Conservation (phyloP, 148 eudicot species). For the Vaccinium vitisidaea region DNA sequence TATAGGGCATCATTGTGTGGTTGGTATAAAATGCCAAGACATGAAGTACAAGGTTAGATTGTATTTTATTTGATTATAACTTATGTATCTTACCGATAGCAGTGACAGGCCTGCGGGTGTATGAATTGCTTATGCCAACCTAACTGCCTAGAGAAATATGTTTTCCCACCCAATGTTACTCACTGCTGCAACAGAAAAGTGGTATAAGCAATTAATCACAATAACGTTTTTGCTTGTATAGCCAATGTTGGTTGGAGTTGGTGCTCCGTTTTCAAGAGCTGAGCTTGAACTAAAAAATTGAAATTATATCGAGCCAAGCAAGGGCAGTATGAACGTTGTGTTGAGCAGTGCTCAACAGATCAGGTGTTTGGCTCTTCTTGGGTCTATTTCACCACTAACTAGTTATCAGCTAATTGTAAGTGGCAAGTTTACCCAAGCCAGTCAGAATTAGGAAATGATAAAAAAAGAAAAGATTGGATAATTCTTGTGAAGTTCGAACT, state of each 20-base stretch:
- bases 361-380: neutral
- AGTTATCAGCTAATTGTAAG: neutral
- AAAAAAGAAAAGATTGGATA: neutral
- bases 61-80: neutral
- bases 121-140: neutral
- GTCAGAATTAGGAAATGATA: neutral
- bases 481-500: neutral
- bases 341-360: neutral
- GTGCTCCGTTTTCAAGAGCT: neutral
- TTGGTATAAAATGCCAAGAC: constrained; percentile 92
- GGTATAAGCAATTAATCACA: neutral
- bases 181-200: neutral
- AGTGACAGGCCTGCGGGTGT: neutral
- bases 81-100: neutral
- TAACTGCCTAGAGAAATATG: neutral
- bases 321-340: neutral
- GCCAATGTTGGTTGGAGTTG: neutral
- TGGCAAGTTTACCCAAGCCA: neutral
- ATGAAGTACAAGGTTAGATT: constrained; percentile 82
- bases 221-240: neutral
- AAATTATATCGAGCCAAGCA: neutral
- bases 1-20: constrained; percentile 92
- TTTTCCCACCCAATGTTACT: neutral
- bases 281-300: neutral
- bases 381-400: neutral